Conservation (phyloP, 352 stramenopile genomes). For the Phytophthora pseudosyringae region DNA sequence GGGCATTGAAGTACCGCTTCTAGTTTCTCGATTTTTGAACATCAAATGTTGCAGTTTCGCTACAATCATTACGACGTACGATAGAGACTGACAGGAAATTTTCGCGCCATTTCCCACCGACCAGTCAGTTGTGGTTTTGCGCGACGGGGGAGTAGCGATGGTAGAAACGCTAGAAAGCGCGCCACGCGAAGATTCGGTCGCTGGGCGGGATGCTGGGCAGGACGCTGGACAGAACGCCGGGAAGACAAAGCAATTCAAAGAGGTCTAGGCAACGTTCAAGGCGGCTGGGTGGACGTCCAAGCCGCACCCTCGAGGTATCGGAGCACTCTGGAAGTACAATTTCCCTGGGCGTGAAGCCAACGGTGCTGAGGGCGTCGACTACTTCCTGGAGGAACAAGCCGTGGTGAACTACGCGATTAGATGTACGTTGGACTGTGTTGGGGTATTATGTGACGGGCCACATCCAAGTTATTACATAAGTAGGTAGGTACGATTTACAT, state of each 20-base stretch:
- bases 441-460: too few species aligned
- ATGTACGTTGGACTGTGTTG: too few species aligned
- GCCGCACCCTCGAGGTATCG: neutral
- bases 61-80: neutral
- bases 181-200: neutral
- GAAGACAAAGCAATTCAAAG: neutral
- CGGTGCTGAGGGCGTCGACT: neutral
- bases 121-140: conserved; percentile 3
- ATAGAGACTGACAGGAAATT: neutral
- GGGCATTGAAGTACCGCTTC: neutral
- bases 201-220: neutral
- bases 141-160: neutral
- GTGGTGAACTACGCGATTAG: conserved; percentile 1
- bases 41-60: neutral
- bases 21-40: conserved; percentile 5
- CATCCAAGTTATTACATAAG: too few species aligned
- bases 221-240: neutral
- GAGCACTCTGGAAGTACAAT: conserved; percentile 4
- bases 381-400: neutral
- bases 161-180: neutral
- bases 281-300: neutral
- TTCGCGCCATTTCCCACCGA: neutral
- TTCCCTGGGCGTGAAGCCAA: neutral
- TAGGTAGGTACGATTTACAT: too few species aligned
- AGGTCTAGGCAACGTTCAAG: neutral